These are phyloP conservation scores for Elsinoe arachidis DNA, from an alignment of 2,329 filamentous ascomycete genomes.

Conservation along the genomic window DNA sequence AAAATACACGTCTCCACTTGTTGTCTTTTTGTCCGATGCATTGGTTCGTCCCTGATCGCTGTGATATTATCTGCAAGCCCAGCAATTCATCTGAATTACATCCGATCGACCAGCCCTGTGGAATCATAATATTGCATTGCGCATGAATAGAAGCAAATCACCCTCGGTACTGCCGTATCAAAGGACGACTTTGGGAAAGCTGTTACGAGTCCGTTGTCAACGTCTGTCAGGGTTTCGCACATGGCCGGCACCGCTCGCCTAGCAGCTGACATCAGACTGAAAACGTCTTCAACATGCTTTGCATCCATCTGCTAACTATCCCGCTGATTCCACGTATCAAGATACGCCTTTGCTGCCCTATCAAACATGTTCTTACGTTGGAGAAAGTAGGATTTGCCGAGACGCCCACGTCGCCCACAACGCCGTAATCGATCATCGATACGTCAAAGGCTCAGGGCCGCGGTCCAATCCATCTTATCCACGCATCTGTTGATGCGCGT, in stretches of 20 bases:
- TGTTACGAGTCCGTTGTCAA: constrained; percentile 1
- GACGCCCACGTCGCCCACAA: too few species aligned
- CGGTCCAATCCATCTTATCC: too few species aligned
- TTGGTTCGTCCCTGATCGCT: constrained; percentile 6
- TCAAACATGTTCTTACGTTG: constrained; percentile 6
- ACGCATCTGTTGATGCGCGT: neutral
- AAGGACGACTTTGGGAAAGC: neutral
- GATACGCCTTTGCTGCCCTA: neutral
- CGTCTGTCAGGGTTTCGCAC: constrained; percentile 3
- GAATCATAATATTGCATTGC: neutral
- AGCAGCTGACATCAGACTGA: neutral
- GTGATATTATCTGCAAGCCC: neutral
- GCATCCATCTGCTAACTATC: too few species aligned
- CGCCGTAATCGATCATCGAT: neutral
- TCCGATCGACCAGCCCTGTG: neutral
- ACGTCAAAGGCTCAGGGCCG: too few species aligned
- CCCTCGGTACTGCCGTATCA: neutral
- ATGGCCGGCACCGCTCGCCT: neutral
- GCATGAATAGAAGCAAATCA: neutral
- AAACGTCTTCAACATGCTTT: neutral
- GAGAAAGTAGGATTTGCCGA: neutral
- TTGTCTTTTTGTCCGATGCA: neutral
- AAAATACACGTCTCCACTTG: neutral
- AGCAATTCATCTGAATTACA: neutral
- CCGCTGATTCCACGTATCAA: neutral